A percentile compares a stretch with the other conserved stretches of the same genome.
These are phyloP conservation scores for Phanerodontia chrysosporium DNA, from an alignment of 768 basidiomycete genomes.

Conservation along the genomic window DNA sequence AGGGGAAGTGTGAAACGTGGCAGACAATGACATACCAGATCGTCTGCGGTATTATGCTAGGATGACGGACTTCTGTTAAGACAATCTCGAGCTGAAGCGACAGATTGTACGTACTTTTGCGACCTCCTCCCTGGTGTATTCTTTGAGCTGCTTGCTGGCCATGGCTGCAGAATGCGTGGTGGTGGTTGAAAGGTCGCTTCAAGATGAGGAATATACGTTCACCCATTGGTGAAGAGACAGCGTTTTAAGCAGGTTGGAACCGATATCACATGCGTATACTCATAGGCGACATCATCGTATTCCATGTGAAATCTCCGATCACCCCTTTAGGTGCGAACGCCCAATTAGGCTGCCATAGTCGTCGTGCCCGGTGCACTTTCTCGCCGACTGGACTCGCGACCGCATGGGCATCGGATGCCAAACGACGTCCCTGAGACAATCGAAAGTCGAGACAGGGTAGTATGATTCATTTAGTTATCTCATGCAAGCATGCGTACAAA, in stretches of 20 bases:
- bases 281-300: neutral
- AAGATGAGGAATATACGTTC: neutral
- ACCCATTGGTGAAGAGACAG: neutral
- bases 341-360: neutral
- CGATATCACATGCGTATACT: neutral
- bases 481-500: no score
- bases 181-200: neutral
- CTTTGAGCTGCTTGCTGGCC: slow-evolving; percentile 33
- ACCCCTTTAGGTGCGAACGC: neutral
- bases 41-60: slow-evolving; percentile 74
- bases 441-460: no score
- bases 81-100: neutral
- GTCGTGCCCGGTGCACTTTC: neutral
- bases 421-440: no score
- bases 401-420: no score
- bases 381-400: no score
- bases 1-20: neutral
- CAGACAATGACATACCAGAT: slow-evolving; percentile 48
- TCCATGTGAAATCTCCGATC: neutral
- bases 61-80: neutral
- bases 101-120: slow-evolving; percentile 47
- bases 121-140: slow-evolving; percentile 67
- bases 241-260: neutral
- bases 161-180: slow-evolving; percentile 9
- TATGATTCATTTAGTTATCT: no score